Base-by-base conservation (phyloP, 306 rosid genomes). In the Sphenostylis stenocarpa region DNA sequence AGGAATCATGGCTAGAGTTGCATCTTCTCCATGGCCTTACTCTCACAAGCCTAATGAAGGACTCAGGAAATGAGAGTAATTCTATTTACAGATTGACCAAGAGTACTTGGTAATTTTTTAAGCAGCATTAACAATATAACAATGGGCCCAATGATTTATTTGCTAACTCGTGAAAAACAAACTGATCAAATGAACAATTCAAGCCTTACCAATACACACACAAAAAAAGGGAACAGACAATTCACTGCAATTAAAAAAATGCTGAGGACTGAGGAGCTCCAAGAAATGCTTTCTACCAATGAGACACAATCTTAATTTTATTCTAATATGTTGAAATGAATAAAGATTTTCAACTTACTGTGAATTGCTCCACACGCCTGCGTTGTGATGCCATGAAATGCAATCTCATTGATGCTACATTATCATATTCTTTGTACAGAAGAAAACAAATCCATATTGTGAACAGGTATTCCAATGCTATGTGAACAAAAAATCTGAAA, bases 401-500 rank as follows among this genome's bases (percentile, higher is more conserved):
- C 85, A 89, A 82, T 72, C 99, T 88, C 98, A 96, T 84, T 64
- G 85, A 77, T 61, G 97, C 90, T 45, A 91, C 53, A 62, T 79
- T 75, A 67, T 76, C 88, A 77, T 92, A 92, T 85, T 92, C 96
- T 83, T 88, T 96, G 90, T 85, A 96, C 15, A 96, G 84, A 77
- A 92, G 48, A 84, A 51, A 91, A 70, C 98, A 91, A 80, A 72
- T 88, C 97, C 98, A 92, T 76, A 78, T 34, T 33, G 98, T 92
- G 87, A 96, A 91, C 85, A 88, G 62, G 80, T 92, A 96, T 82
- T 92, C 94, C 89, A 96, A 83, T 69, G 82, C 96, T 76, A 96
- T 92, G 87, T 88, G 99, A 83, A 83, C 84, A 68, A 96, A 96
- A 76, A 96, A 96, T 87, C 94, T 92, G 96, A 70, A 87, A 88